Base-by-base conservation (phyloP, 75 land plant genomes). In the Sequoia sempervirens region DNA sequence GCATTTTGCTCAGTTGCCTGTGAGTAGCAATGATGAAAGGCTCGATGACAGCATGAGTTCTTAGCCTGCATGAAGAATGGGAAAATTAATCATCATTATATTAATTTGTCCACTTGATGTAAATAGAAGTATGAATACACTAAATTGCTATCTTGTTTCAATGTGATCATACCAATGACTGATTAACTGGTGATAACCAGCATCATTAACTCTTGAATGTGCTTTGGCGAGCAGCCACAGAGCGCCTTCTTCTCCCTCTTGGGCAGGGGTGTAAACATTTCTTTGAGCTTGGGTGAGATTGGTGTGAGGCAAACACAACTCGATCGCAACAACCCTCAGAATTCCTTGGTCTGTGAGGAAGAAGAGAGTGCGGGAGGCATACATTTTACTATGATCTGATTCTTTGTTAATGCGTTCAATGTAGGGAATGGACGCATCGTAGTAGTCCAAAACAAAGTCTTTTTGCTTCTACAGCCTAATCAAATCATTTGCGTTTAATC, bases 1-100 rank as follows among this genome's bases (percentile, higher is more conserved):
- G 88, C 83, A 88, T 72, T 20, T 38, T 45, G 58, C 89, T 88
- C 79, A 88, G 75, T 5, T 86, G 82, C 80, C 89, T 61, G 52
- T 88, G 72, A n/a, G 89, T 88, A 1, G 89, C 88, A 7, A 88
- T 86, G 76, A 88, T 74, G 81, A 88, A 86, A 1, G 89, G 88
- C 85, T 88, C 89, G 61, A 86, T 83, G 7, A 43, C 34, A 0
- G 85, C 88, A 66, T 88, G 89, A 11, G 88, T 88, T 12, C 85
- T 88, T 43, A 86, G 28, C 88, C 88, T 88, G 88, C 47, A 43
- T 30, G 14, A 58, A 50, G n/a, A 12, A 7, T 58, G 14, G 43
- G 10, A 36, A 64, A 45, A 46, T 50, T 41, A 52, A 7, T 47
- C 68, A 64, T 64, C 15, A 2, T 64, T 5, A 26, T 14, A 26